Evolutionary conservation across 2,329 filamentous ascomycete species (phyloP).

Genomic region (Scedosporium dehoogii): DNA sequence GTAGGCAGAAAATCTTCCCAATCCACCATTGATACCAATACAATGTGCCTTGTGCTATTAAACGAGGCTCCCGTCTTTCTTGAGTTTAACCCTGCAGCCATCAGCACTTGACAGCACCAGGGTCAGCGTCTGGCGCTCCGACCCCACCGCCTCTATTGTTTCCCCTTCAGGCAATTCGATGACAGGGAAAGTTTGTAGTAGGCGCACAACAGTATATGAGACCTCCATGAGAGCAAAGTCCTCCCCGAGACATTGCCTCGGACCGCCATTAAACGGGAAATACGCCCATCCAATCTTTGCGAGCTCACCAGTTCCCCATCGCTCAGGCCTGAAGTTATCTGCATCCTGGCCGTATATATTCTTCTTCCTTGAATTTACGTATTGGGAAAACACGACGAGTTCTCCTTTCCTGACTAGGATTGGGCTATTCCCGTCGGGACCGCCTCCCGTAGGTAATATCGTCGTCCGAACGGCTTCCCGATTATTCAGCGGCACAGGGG

Average conservation of each 20-base stretch:
- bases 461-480: slow-evolving; percentile 20
- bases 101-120: slow-evolving; percentile 11
- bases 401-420: slow-evolving; percentile 20
- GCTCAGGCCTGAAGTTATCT: slow-evolving; percentile 23
- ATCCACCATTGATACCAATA: too few relatives aligned
- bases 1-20: too few relatives aligned
- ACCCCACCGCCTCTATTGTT: slow-evolving; percentile 11
- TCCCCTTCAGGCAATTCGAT: slow-evolving; percentile 12
- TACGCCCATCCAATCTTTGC: slow-evolving; percentile 21
- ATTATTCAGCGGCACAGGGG: slow-evolving; percentile 22
- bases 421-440: slow-evolving; percentile 19
- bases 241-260: slow-evolving; percentile 25
- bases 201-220: slow-evolving; percentile 10
- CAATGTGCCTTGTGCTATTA: too few relatives aligned
- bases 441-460: slow-evolving; percentile 25
- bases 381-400: slow-evolving; percentile 18
- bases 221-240: slow-evolving; percentile 19
- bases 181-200: slow-evolving; percentile 11
- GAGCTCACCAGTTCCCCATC: slow-evolving; percentile 23
- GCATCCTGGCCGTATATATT: slow-evolving; percentile 26
- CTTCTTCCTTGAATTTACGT: slow-evolving; percentile 21
- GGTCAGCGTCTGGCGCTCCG: slow-evolving; percentile 14
- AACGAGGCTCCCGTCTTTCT: too few relatives aligned
- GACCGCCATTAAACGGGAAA: slow-evolving; percentile 25
- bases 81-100: neutral